phyloP scores from a whole-genome alignment of 208 protist species.

The Porcisia deanei region DNA sequence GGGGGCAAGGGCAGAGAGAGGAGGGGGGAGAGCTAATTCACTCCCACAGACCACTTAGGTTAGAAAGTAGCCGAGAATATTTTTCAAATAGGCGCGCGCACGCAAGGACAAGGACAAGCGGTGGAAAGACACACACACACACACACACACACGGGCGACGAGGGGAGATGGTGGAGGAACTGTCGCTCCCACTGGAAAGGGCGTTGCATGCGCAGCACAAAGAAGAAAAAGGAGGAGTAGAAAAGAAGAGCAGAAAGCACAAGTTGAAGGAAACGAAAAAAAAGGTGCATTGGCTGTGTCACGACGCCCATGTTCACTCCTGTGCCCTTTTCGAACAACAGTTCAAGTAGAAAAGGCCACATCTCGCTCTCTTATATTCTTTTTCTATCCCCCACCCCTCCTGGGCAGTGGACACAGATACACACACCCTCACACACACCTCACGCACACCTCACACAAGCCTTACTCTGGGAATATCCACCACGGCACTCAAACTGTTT shows the following conservation, averaged over 20 bases:
- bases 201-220: neutral
- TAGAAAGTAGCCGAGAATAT: neutral
- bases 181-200: neutral
- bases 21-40: neutral
- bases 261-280: neutral
- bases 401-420: too few relatives aligned
- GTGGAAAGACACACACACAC: neutral
- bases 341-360: too few relatives aligned
- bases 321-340: too few relatives aligned
- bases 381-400: too few relatives aligned
- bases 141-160: neutral
- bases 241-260: neutral
- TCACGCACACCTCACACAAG: too few relatives aligned
- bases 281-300: too few relatives aligned
- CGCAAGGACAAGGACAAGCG: neutral
- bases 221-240: neutral
- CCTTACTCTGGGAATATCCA: too few relatives aligned
- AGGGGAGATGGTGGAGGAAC: neutral
- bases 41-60: neutral
- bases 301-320: too few relatives aligned
- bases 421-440: too few relatives aligned
- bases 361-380: too few relatives aligned
- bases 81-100: neutral
- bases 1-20: neutral
- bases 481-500: too few relatives aligned